These are phyloP conservation scores for Populus trichocarpa DNA, from an alignment of 441 rosid genomes.

Conservation along the genomic window DNA sequence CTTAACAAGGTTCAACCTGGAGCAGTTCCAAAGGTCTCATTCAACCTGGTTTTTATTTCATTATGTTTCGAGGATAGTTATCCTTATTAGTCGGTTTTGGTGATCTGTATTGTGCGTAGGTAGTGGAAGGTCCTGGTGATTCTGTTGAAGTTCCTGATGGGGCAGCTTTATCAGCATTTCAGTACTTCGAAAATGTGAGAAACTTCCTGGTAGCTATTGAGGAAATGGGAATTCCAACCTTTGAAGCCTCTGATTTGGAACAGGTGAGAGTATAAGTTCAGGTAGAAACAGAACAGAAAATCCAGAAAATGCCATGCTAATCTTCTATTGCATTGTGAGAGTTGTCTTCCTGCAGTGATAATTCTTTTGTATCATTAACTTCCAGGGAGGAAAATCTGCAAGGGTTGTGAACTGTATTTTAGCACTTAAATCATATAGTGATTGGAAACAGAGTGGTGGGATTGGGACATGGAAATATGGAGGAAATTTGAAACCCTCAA, in stretches of 20 bases:
- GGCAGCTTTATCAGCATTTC: conserved; percentile 92
- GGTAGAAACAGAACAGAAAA: background rate
- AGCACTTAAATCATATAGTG: conserved; percentile 79
- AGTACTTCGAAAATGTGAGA: conserved; percentile 93
- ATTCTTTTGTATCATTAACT: conserved; percentile 10
- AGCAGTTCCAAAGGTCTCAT: conserved; percentile 64
- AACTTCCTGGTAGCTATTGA: conserved; percentile 87
- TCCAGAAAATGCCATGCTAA: background rate
- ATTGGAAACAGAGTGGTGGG: conserved; percentile 91
- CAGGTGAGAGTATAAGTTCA: conserved; percentile 42
- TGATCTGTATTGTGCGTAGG: conserved; percentile 33
- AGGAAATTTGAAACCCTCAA: conserved; percentile 58
- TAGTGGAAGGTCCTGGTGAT: conserved; percentile 84
- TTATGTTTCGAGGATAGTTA: background rate
- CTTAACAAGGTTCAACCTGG: conserved; percentile 83
- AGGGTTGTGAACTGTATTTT: conserved; percentile 83
- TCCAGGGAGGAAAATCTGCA: conserved; percentile 88
- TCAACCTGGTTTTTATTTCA: background rate
- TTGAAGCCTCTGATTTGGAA: conserved; percentile 92
- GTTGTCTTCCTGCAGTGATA: background rate
- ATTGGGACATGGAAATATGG: conserved; percentile 84
- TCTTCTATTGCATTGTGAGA: background rate
- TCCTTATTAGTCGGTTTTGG: background rate
- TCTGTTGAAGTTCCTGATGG: conserved; percentile 71
- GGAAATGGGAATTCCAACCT: conserved; percentile 75